These are phyloP conservation scores for Immersiporthe knoxdaviesiana DNA, from an alignment of 2,329 filamentous ascomycete genomes.

Conservation along the genomic window DNA sequence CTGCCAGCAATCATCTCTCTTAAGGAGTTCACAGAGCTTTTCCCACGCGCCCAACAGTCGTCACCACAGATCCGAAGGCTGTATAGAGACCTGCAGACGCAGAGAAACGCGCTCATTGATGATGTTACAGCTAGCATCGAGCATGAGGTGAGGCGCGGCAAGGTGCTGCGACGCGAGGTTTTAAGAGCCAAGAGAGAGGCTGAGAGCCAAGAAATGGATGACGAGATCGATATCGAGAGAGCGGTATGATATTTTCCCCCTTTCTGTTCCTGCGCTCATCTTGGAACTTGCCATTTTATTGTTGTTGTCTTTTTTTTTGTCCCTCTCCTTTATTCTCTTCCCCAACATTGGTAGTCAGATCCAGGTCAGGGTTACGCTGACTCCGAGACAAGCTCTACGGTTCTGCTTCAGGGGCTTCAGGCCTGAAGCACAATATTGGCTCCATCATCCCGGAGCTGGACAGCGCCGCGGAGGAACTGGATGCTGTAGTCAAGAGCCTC, in stretches of 20 bases:
- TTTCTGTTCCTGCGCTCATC: neutral
- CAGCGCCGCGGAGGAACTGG: conserved; percentile 64
- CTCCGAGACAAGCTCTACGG: conserved; percentile 43
- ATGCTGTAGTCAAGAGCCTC: conserved; percentile 68
- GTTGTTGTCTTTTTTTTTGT: too few relatives aligned
- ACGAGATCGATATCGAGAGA: conserved; percentile 66
- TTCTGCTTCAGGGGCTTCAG: conserved; percentile 59
- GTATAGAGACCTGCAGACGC: conserved; percentile 78
- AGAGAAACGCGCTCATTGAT: conserved; percentile 72
- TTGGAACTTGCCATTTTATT: too few relatives aligned
- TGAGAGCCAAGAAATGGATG: conserved; percentile 60
- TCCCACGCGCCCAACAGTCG: conserved; percentile 68
- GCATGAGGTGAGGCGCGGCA: conserved; percentile 65
- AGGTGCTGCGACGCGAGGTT: conserved; percentile 60
- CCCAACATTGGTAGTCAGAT: neutral
- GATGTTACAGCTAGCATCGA: conserved; percentile 67
- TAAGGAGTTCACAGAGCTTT: conserved; percentile 74
- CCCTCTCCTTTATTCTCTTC: neutral
- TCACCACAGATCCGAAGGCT: conserved; percentile 70
- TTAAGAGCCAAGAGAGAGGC: conserved; percentile 55
- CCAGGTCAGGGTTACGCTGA: neutral
- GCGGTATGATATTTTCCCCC: conserved; percentile 46
- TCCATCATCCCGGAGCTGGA: conserved; percentile 73
- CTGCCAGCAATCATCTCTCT: conserved; percentile 75
- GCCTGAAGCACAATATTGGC: conserved; percentile 61